Evolutionary conservation across 768 basidiomycete genomes (phyloP), one percentile per base, ranked within the genome.

Genomic region (Hemileccinum impolitum): DNA sequence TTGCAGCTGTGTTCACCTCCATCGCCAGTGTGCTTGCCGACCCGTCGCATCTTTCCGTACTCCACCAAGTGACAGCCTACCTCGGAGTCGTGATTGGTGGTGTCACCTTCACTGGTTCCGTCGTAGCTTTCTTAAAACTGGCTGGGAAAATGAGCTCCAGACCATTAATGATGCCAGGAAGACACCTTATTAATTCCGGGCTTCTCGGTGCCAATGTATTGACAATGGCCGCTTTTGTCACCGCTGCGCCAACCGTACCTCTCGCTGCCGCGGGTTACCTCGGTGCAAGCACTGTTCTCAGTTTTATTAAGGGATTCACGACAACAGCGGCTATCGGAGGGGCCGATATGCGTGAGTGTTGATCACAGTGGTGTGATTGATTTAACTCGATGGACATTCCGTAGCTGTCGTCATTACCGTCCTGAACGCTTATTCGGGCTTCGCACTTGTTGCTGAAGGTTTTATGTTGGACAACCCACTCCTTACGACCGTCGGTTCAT

Each of bases 261-360:
- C 65, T 80, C 8, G 68, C 90, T 47, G 91, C 90, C 15, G 91
- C 90, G 3, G 82, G 82, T 6, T 93, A 85, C 69, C 73, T 94
- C 1, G 79, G 84, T 36, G 77, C 77, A 15, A 92, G 88, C 57
- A 74, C 91, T 1, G 53, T 81, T 3, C 72, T 94, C 45, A 91
- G 88, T 60, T 93, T 93, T 68, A 76, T 87, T 52, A 90, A 90
- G 62, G 91, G 91, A 5, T 87, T 76, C 66, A 94, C 91, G 0
- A 89, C 88, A 2, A 92, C 90, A 9, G 87, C 91, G 12, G 88
- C 91, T n/a, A 90, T 94, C 53, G 91, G 91, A 43, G 91, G 91
- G 11, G 91, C 91, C 23, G 91, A 94, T 62, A 94, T 94, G 91
- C 91, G 90, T 91, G 59, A 48, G 87, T 76, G 18, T 25, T 41